Base-by-base conservation (phyloP, 352 stramenopile species). In the Globisporangium splendens region DNA sequence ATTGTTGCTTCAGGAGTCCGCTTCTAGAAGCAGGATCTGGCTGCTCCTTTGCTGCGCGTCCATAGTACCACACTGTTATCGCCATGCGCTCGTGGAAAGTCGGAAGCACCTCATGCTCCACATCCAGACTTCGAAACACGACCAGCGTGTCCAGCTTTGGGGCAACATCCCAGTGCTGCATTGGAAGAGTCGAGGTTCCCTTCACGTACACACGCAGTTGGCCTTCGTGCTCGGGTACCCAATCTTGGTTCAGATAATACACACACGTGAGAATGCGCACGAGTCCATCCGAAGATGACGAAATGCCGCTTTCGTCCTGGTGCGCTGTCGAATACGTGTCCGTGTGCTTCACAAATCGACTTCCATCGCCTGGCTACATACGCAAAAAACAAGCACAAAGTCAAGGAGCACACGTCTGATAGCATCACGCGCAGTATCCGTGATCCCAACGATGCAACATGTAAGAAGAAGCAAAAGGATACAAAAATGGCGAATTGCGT, bases 51-150 rank as follows among this genome's bases (percentile, higher is more conserved):
- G 15, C 15, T 44, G 46, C 14, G 20, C 20, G 21, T 35, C 91
- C 93, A 50, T 98, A 98, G 52, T 97, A 96, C 95, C 95, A 98
- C 50, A 97, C 84, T 17, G 94, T 98, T 46, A 98, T 65, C 35
- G 95, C 95, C 65, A 95, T 87, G 35, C 95, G 85, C n/a, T 93
- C 67, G 35, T 78, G 62, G 47, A 77, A 76, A 46, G 79, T 89
- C 14, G 91, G 90, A 42, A 97, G 59, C 14, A 93, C 81, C 61
- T 98, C 86, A 63, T 98, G 94, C 42, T 97, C 86, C 10, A 98
- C 80, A 47, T 96, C 63, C 46, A 92, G 77, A 21, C 88, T 97
- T 44, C 89, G 83, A 68, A 98, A 98, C 22, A 98, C 60, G 3
- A 98, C 62, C 8, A 98, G 68, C 33, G 89, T 87, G 70, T 98